Evolutionary conservation across 768 basidiomycete genomes (phyloP).

Genomic region (Suillus clintonianus): DNA sequence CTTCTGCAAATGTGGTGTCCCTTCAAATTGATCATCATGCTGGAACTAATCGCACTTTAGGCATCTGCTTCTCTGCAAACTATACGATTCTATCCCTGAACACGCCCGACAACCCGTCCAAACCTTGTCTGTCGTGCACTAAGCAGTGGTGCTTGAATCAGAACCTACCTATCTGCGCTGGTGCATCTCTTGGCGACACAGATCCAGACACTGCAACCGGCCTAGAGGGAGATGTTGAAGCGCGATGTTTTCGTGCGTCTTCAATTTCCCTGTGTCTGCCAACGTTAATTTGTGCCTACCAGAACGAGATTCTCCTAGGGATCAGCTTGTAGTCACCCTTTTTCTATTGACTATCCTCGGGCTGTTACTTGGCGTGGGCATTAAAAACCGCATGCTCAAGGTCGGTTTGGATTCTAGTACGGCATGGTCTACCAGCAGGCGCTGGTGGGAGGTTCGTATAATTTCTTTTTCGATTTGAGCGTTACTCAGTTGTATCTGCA

Average conservation of each 20-base stretch:
- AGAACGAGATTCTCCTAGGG: conserved; percentile 96
- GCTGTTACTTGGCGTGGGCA: conserved; percentile 79
- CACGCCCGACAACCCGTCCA: conserved; percentile 79
- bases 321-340: conserved; percentile 89
- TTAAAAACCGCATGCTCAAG: conserved; percentile 80
- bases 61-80: conserved; percentile 88
- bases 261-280: conserved; percentile 30
- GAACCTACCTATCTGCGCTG: conserved; percentile 80
- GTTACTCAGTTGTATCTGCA: conserved; percentile 17
- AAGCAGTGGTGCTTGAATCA: conserved; percentile 96
- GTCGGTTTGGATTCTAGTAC: conserved; percentile 68
- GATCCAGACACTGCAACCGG: conserved; percentile 93
- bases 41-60: conserved; percentile 39
- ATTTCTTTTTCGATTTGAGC: conserved; percentile 9
- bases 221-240: conserved; percentile 94
- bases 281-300: conserved; percentile 17
- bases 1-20: conserved; percentile 80
- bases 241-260: conserved; percentile 89
- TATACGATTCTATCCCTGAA: conserved; percentile 84
- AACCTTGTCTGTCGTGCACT: conserved; percentile 92
- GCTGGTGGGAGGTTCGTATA: conserved; percentile 83
- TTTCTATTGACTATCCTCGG: conserved; percentile 89
- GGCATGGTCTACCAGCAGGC: conserved; percentile 61
- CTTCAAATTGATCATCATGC: conserved; percentile 1
- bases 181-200: conserved; percentile 80